Conservation (phyloP, 305 asterid species). For the Solanum hybrid region DNA sequence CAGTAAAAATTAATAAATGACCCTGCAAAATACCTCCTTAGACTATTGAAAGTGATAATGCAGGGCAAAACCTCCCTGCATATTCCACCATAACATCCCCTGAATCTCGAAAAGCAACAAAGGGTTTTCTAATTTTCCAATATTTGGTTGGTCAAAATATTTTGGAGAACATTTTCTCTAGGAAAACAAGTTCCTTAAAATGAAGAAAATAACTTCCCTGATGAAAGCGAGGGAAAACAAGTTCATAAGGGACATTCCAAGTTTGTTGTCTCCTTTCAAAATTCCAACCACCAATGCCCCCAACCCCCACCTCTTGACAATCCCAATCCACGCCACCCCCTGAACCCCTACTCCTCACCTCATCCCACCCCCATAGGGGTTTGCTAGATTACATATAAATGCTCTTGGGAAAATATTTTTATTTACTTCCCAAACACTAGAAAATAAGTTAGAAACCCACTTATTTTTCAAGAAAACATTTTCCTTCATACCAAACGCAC, state of each 20-base stretch:
- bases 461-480: background rate
- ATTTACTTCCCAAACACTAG: background rate
- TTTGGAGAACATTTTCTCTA: background rate
- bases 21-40: background rate
- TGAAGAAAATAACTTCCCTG: background rate
- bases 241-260: background rate
- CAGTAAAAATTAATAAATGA: background rate
- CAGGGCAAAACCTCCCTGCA: background rate
- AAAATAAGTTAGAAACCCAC: background rate
- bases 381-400: background rate
- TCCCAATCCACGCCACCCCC: background rate
- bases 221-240: background rate
- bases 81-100: background rate
- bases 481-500: background rate
- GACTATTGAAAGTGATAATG: background rate
- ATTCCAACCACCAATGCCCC: background rate
- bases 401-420: background rate
- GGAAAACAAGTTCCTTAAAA: background rate
- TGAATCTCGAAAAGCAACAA: background rate
- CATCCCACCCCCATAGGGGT: background rate
- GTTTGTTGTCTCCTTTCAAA: background rate
- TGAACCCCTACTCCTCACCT: background rate
- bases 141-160: background rate
- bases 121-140: background rate
- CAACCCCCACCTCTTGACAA: background rate